A percentile compares a stretch with the other conserved stretches of the same genome.
Evolutionary conservation across 345 rosid genomes (phyloP).

Genomic region (Eucalyptus leucophloia): DNA sequence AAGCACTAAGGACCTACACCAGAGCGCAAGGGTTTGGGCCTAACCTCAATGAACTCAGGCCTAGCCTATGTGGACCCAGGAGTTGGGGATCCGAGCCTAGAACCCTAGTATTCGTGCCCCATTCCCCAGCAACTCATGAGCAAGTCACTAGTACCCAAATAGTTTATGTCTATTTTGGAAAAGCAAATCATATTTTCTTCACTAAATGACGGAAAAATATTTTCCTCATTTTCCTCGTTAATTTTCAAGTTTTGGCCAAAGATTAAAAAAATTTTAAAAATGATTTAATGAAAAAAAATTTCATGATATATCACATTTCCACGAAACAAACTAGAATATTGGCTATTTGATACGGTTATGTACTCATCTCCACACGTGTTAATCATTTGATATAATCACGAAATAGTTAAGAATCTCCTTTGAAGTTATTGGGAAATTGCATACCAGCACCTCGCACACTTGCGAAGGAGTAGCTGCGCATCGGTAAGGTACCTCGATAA

Average conservation of each 20-base stretch:
- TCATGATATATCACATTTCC: too few species aligned
- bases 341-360: accelerated
- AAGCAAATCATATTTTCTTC: too few species aligned
- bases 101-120: not conserved
- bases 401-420: not conserved
- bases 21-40: not conserved
- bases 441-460: not conserved
- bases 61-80: not conserved
- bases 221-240: accelerated
- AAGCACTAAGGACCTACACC: too few species aligned
- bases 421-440: not conserved
- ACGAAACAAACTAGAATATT: accelerated
- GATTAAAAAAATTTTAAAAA: too few species aligned
- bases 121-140: not conserved
- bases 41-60: too few species aligned
- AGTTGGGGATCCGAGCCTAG: accelerated
- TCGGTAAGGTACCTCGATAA: not conserved
- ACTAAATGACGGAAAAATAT: too few species aligned
- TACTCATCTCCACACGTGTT: not conserved
- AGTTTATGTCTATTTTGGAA: not conserved
- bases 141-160: too few species aligned
- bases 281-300: too few species aligned
- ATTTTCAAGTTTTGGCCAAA: not conserved
- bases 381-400: not conserved
- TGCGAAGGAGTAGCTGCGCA: not conserved